Evolutionary conservation across 176 grass and related monocot genomes (phyloP), one percentile per base, ranked within the genome.

Genomic region (Juncus effusus): DNA sequence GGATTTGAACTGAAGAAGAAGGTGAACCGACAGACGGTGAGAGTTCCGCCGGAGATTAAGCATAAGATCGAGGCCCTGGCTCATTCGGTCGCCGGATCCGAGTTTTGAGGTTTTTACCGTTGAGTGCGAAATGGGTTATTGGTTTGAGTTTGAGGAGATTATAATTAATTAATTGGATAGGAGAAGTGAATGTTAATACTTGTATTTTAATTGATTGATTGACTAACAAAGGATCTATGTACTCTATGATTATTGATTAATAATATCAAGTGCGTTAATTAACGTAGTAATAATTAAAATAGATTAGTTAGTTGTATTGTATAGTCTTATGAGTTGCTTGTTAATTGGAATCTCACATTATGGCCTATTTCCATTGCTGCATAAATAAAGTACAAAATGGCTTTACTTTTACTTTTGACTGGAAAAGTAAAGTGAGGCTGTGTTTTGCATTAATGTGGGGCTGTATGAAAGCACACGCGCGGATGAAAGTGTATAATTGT

Each of bases 21-120:
- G 6, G 74, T 37, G 4, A 37, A 59, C 4, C 45, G 78, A 11
- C 3, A 9, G 7, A 36, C 68, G 19, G 69, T 94, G 72, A 80
- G 58, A 6, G 19, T 99, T 28, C 83, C 95, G 3, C 89, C 85
- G 2, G 73, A 90, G 76, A 93, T 99, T 77, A 83, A 80, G 36
- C 72, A 75, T 75, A 99, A 84, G 73, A 74, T 87, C 7, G 85
- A 81, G 83, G 80, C 82, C 63, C 85, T 99, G 35, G 89, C 81
- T 28, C 70, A 79, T 56, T 81, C 83, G 54, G 56, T 92, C 45
- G 67, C 85, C 2, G 51, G 49, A 52, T 57, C 73, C 85, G 81
- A 81, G 5, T 10, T 10, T 59, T 59, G 37, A 68, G 63, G 4
- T 47, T 47, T 47, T 6, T 28, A 28, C 19, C 19, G 54, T 61